phyloP scores from a whole-genome alignment of 164 flowering plant genomes.

The Piper betle region DNA sequence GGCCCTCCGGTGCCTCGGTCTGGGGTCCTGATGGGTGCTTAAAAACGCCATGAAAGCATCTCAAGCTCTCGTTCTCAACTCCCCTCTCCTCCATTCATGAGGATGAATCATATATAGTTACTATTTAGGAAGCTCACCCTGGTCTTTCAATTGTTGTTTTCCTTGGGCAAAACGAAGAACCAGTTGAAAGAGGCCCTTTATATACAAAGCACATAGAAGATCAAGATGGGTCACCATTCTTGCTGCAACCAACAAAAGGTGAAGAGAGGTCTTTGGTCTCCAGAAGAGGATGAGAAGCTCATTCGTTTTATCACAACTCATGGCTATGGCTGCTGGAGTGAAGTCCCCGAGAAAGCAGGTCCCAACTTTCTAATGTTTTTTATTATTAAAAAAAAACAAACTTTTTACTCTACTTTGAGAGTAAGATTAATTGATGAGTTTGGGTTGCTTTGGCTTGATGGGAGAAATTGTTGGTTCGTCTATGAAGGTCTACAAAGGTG shows the following conservation, averaged over 20 bases:
- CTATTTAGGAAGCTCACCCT: too few relatives aligned
- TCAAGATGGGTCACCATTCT: slow-evolving; percentile 70
- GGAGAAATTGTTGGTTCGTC: not conserved
- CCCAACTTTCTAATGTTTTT: too few relatives aligned
- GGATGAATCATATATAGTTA: too few relatives aligned
- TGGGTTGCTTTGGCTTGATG: not conserved
- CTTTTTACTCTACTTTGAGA: not conserved
- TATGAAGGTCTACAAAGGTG: slow-evolving; percentile 93
- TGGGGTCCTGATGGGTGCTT: slow-evolving; percentile 5
- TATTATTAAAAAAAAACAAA: not conserved
- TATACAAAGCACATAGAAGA: not conserved
- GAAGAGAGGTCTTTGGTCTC: slow-evolving; percentile 85
- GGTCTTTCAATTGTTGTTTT: too few relatives aligned
- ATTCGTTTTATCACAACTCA: slow-evolving; percentile 54
- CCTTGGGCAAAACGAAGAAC: not conserved
- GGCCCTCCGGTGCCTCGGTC: slow-evolving; percentile 23
- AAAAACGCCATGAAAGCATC: slow-evolving; percentile 1
- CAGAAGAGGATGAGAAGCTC: slow-evolving; percentile 85
- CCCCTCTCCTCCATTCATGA: not conserved
- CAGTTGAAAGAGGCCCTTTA: not conserved
- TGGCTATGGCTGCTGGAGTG: slow-evolving; percentile 92
- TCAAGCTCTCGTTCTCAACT: too few relatives aligned
- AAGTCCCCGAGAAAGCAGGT: slow-evolving; percentile 86
- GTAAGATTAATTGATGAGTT: not conserved
- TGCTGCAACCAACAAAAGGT: slow-evolving; percentile 92